phyloP scores from a whole-genome alignment of 2,329 filamentous ascomycete species.

The Neopestalotiopsis rosae region DNA sequence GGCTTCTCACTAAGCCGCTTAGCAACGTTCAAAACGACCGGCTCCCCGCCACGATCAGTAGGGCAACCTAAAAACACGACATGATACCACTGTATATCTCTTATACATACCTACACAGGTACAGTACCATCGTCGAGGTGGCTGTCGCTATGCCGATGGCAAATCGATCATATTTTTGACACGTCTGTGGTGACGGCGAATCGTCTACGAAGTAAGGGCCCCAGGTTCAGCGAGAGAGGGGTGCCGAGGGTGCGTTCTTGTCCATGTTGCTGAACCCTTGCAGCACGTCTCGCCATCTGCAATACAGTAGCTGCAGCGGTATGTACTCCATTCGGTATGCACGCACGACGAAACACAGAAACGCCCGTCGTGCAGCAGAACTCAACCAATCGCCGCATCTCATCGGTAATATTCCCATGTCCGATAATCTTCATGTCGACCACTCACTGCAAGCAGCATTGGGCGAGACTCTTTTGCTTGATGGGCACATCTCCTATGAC shows the following conservation, averaged over 20 bases:
- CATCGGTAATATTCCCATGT: neutral
- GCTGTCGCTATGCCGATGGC: neutral
- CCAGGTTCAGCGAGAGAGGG: neutral
- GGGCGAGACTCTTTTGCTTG: neutral
- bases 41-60: neutral
- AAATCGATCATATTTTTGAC: neutral
- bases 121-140: neutral
- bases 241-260: neutral
- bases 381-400: neutral
- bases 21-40: neutral
- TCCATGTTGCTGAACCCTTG: neutral
- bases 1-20: neutral
- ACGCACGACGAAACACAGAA: constrained; percentile 1
- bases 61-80: neutral
- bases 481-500: neutral
- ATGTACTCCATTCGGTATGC: neutral
- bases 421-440: neutral
- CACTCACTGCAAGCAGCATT: neutral
- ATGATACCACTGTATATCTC: neutral
- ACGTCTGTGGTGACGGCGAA: neutral
- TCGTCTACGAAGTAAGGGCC: neutral
- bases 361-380: neutral
- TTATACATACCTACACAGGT: neutral
- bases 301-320: neutral
- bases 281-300: neutral